Base-by-base conservation (phyloP, 2,329 filamentous ascomycete species). In the Fusarium sublunatum region DNA sequence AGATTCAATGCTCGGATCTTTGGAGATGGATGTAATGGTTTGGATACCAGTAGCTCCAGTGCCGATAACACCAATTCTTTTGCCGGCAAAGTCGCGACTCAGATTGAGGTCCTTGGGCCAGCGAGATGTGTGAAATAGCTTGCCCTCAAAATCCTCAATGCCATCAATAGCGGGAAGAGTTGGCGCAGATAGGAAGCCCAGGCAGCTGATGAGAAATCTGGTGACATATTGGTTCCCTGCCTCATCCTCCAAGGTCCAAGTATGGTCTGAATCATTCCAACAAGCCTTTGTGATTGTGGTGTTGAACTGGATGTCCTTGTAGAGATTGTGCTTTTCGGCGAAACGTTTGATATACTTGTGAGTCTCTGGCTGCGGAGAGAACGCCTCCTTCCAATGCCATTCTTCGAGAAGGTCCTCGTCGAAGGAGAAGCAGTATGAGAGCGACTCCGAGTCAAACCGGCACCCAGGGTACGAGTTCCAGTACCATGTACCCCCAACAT, bases 291-390 rank as follows among this genome's bases (percentile, higher is more conserved):
- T 50, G 3, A 65, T 35, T 2, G 19, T 53, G 0, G 62, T 32
- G 68, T 63, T 58, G 6, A 65, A 28, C 6, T 67, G 39, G 2
- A 74, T 75, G 40, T 80, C 70, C 12, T 75, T 79, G 45, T 75
- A 78, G 13, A 81, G 62, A 12, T 77, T 68, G 25, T 78, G 71
- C 22, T 76, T 75, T 26, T 76, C 70, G 25, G 78, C 78, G 12
- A 81, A 75, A 49, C 77, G 75, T 19, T 75, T 70, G 52, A 82
- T 81, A 58, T 82, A 82, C 15, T 56, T 67, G 19, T 74, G 71
- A 1, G 81, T 68, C 44, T 82, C 78, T 4, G 72, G 57, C 19
- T 76, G 74, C 0, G 73, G 63, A 0, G 74, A 67, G 40, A 75
- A 91, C 83, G 63, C 41, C 3, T 66, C 63, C 1, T 66, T 66